phyloP scores from a whole-genome alignment of 1,139 yeast species.

The Hemisphaericaspora lyxosophila region DNA sequence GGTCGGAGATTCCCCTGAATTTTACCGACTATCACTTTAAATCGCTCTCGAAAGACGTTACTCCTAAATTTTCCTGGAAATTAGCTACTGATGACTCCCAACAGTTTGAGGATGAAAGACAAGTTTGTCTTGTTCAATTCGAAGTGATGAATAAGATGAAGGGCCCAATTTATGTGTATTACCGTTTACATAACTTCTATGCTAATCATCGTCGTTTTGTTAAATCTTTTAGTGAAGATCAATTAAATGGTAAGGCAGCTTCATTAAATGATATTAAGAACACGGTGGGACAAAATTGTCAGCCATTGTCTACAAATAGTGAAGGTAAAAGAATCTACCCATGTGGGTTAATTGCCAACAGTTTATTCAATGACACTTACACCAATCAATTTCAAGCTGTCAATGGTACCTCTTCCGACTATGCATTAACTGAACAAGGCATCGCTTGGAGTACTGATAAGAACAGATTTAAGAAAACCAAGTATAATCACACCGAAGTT shows the following conservation, averaged over 20 bases:
- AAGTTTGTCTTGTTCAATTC: constrained; percentile 76
- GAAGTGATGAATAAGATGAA: constrained; percentile 72
- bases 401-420: constrained; percentile 41
- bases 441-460: constrained; percentile 71
- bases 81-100: constrained; percentile 50
- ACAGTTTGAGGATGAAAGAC: constrained; percentile 54
- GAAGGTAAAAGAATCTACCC: constrained; percentile 65
- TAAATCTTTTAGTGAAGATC: constrained; percentile 87
- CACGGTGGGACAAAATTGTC: constrained; percentile 79
- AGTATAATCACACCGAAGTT: constrained; percentile 55
- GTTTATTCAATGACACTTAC: constrained; percentile 69
- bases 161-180: constrained; percentile 76
- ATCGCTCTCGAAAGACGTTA: constrained; percentile 10
- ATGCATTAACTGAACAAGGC: constrained; percentile 51
- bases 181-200: constrained; percentile 78
- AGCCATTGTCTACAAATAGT: constrained; percentile 64
- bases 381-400: constrained; percentile 43
- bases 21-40: constrained; percentile 57
- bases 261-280: constrained; percentile 56
- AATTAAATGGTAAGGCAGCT: constrained; percentile 74
- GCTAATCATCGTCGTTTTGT: constrained; percentile 95
- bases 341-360: constrained; percentile 78
- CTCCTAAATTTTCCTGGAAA: constrained; percentile 51
- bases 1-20: constrained; percentile 61
- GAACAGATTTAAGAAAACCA: constrained; percentile 57